Evolutionary conservation across 805 yeast genomes (phyloP).

Genomic region (Barnettozyma sucrosica): DNA sequence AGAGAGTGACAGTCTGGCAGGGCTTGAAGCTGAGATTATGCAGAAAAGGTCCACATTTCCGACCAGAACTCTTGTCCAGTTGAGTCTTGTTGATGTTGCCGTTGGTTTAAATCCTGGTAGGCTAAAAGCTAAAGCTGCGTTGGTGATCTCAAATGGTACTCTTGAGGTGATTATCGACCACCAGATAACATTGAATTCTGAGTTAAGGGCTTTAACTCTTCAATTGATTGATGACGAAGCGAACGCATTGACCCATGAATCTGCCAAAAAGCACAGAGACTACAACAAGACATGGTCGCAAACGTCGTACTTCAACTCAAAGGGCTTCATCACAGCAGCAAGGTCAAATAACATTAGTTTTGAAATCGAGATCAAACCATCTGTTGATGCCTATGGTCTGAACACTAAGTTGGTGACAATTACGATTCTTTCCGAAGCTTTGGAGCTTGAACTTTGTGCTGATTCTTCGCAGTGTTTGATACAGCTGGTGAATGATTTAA

Average conservation of each 20-base stretch:
- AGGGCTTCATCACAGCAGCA: conserved; percentile 54
- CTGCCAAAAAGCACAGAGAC: conserved; percentile 22
- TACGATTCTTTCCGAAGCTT: conserved; percentile 42
- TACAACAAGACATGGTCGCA: conserved; percentile 34
- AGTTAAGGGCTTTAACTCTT: conserved; percentile 38
- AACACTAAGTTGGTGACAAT: conserved; percentile 31
- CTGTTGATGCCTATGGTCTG: conserved; percentile 25
- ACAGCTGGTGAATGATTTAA: conserved; percentile 66
- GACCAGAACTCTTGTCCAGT: conserved; percentile 12
- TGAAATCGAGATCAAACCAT: conserved; percentile 16
- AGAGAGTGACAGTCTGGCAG: background rate
- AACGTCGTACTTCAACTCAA: conserved; percentile 32
- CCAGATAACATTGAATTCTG: conserved; percentile 29
- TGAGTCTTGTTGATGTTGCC: conserved; percentile 42
- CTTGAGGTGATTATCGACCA: conserved; percentile 39
- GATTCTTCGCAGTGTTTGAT: conserved; percentile 74
- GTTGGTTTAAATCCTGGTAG: conserved; percentile 62
- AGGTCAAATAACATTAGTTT: conserved; percentile 30
- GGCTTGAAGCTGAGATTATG: conserved; percentile 7
- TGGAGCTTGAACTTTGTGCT: conserved; percentile 61
- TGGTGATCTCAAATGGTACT: conserved; percentile 50
- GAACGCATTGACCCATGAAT: conserved; percentile 29
- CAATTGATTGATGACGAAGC: conserved; percentile 59
- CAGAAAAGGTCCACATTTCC: conserved; percentile 2
- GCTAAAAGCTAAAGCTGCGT: conserved; percentile 44